A percentile compares a stretch with the other conserved stretches of the same genome.
phyloP scores from a whole-genome alignment of 2,329 filamentous ascomycete genomes.

The Claviceps fusiformis region DNA sequence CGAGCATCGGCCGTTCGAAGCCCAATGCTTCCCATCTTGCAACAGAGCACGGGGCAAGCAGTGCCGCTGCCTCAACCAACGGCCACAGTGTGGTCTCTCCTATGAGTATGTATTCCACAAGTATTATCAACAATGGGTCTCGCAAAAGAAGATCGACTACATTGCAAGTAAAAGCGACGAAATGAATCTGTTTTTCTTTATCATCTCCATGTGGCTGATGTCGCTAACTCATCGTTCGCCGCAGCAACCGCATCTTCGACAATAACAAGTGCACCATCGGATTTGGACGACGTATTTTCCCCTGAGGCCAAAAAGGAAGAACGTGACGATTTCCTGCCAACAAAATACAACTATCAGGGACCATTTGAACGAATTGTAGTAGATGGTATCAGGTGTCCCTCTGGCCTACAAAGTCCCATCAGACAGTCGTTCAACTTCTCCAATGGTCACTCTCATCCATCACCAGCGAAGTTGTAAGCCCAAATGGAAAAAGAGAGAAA shows the following conservation, averaged over 20 bases:
- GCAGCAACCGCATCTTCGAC: neutral
- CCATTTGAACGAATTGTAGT: neutral
- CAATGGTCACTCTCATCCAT: neutral
- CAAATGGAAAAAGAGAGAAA: neutral
- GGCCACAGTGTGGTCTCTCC: neutral
- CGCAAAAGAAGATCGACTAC: neutral
- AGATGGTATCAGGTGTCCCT: neutral
- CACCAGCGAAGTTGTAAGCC: slow-evolving; percentile 1
- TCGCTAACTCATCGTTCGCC: neutral
- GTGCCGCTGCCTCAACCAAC: neutral
- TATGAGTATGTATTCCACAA: neutral
- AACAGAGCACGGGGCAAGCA: neutral
- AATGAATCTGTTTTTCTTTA: neutral
- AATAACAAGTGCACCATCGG: neutral
- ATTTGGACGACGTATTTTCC: neutral
- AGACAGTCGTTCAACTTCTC: slow-evolving; percentile 1
- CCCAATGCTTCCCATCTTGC: neutral
- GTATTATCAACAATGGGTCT: neutral
- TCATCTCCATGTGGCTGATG: neutral
- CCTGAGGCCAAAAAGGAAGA: neutral
- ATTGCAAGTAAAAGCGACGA: neutral
- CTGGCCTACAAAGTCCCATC: slow-evolving; percentile 3
- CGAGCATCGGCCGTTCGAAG: neutral
- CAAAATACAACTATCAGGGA: neutral
- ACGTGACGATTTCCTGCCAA: neutral